Conservation (phyloP, 75 land plant species). For the Isoetes taiwanensis region DNA sequence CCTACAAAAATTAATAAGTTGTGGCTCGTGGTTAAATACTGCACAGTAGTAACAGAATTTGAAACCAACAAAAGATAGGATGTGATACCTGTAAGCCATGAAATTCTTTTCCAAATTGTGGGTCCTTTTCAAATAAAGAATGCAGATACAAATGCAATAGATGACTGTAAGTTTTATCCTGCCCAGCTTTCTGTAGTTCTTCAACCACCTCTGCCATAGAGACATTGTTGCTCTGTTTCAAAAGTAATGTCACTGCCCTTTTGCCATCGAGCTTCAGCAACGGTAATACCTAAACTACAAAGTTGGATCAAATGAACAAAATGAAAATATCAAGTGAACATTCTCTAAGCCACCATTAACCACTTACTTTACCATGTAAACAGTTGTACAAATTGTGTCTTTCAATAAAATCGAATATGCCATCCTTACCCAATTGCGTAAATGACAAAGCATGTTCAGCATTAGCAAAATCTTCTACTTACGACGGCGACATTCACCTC, state of each 20-base stretch:
- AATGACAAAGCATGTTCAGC: no score
- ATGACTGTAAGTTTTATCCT: slow-evolving; percentile 42
- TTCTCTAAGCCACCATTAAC: no score
- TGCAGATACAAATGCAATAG: slow-evolving; percentile 80
- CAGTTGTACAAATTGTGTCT: slow-evolving; percentile 58
- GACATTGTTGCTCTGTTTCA: slow-evolving; percentile 54
- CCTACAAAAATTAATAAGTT: slow-evolving; percentile 26
- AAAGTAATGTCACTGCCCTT: slow-evolving; percentile 56
- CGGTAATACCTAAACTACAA: slow-evolving; percentile 63
- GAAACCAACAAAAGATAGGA: no score
- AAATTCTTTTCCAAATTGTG: slow-evolving; percentile 65
- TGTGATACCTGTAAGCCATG: slow-evolving; percentile 79
- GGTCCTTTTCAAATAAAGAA: slow-evolving; percentile 57
- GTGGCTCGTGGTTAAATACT: no score
- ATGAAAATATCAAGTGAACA: neutral
- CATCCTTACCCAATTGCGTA: slow-evolving; percentile 83
- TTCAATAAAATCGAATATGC: slow-evolving; percentile 77
- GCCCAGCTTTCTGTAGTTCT: slow-evolving; percentile 35
- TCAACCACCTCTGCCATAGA: slow-evolving; percentile 62
- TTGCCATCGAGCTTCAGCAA: slow-evolving; percentile 71
- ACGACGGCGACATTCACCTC: no score
- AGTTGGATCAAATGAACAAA: neutral
- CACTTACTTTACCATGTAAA: slow-evolving; percentile 73
- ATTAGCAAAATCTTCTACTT: no score
- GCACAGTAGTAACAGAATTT: no score